Conservation (phyloP, 768 basidiomycete species). For the Boletus patriciae region DNA sequence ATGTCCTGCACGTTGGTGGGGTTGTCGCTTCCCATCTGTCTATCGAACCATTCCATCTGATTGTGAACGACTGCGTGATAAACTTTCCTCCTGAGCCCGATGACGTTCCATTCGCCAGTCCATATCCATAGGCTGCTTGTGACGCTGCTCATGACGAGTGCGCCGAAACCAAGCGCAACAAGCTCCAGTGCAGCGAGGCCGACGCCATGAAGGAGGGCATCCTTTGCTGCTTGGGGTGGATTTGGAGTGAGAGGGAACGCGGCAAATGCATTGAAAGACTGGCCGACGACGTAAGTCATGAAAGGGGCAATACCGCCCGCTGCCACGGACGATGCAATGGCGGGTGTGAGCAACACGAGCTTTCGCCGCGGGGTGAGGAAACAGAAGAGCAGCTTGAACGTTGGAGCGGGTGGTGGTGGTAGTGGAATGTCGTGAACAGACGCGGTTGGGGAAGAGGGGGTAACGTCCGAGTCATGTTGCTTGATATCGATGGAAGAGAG, state of each 20-base stretch:
- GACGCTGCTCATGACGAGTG: constrained; percentile 69
- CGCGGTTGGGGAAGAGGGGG: constrained; percentile 10
- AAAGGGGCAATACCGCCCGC: constrained; percentile 77
- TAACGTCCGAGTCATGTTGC: constrained; percentile 5
- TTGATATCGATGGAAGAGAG: constrained; percentile 23
- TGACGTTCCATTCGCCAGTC: constrained; percentile 78
- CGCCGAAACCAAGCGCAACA: constrained; percentile 61
- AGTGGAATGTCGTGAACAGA: constrained; percentile 21
- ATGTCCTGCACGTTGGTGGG: constrained; percentile 37
- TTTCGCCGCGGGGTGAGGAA: constrained; percentile 58
- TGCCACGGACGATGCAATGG: constrained; percentile 55
- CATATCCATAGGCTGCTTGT: constrained; percentile 84
- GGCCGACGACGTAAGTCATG: constrained; percentile 82
- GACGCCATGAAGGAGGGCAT: constrained; percentile 54
- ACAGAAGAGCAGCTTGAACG: constrained; percentile 65
- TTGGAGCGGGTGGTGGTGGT: constrained; percentile 43
- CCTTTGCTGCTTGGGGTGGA: constrained; percentile 44
- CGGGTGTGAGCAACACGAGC: constrained; percentile 61
- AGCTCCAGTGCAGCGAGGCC: constrained; percentile 66
- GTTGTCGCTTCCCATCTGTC: constrained; percentile 63
- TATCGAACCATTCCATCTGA: constrained; percentile 91
- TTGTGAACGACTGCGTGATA: constrained; percentile 66
- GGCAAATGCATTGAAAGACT: constrained; percentile 73
- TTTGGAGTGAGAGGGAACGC: constrained; percentile 47
- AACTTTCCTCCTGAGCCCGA: constrained; percentile 63